phyloP scores from a whole-genome alignment of 768 basidiomycete species.

The Psilocybe azurescens region DNA sequence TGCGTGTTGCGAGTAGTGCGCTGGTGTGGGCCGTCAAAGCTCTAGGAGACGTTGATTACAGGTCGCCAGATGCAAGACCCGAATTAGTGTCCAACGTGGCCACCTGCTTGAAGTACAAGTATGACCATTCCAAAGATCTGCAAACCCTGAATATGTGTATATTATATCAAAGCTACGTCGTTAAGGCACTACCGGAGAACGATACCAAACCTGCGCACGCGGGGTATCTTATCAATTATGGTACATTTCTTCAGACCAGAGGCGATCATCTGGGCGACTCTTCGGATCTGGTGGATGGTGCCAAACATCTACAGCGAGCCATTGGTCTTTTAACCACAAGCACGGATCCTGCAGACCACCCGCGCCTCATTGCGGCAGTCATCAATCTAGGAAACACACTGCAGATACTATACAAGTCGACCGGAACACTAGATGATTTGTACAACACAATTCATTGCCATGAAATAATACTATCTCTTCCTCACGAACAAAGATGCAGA shows the following conservation, averaged over 20 bases:
- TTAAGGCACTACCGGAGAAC: background rate
- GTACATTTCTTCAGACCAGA: constrained; percentile 3
- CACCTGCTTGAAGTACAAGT: constrained; percentile 2
- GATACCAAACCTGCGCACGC: background rate
- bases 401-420: constrained; percentile 2
- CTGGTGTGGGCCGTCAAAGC: background rate
- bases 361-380: background rate
- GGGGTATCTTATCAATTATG: constrained; percentile 11
- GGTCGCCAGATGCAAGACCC: constrained; percentile 4
- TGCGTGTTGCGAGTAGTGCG: background rate
- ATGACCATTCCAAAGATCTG: constrained; percentile 3
- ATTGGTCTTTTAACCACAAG: background rate
- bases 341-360: background rate
- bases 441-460: constrained; percentile 7
- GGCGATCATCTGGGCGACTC: constrained; percentile 6
- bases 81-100: constrained; percentile 2
- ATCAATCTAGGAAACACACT: constrained; percentile 7
- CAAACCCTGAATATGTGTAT: constrained; percentile 5
- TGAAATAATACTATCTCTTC: background rate
- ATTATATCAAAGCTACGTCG: constrained; percentile 13
- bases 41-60: constrained; percentile 4
- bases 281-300: constrained; percentile 3
- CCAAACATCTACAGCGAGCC: constrained; percentile 3
- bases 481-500: background rate
- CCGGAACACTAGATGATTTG: constrained; percentile 8